Base-by-base conservation (phyloP, 2,329 filamentous ascomycete species). In the Escovopsis weberi region DNA sequence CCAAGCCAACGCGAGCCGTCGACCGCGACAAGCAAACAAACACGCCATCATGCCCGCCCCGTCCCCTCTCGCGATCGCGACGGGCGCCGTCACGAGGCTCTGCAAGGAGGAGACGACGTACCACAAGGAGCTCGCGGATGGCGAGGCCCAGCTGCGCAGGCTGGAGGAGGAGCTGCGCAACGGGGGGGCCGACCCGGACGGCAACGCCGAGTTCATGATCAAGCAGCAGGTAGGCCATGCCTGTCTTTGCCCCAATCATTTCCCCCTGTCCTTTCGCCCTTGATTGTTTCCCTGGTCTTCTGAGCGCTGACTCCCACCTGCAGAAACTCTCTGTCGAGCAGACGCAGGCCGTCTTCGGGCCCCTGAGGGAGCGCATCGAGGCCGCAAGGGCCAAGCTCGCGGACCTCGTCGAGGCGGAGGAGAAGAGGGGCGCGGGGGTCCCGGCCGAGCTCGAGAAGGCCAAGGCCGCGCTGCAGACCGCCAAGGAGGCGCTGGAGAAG, bases 71-170 rank as follows among this genome's bases (percentile, higher is more conserved):
- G 64, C 76, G 54, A 91, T 95, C 57, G 79, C 82, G 37, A 91
- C 85, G 23, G 76, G 80, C 47, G 78, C 85, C 18, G 77, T 96
- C 51, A 70, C 75, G 53, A 85, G 91, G 45, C 75, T 96, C 39
- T 76, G 94, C 51, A 95, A 94, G 63, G 91, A 98, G 63, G 85
- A 95, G 62, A 69, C 74, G 34, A 89, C 81, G 54, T 96, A 98
- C 66, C 82, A 88, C 69, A 82, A 82, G 58, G 91, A 98, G 62
- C 73, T 88, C 18, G 68, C 74, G 49, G 70, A 80, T 50, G 88
- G 96, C 59, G 72, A 84, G 53, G 72, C 74, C 47, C 76, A 82
- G 44, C 74, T 93, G 49, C 66, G 74, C 59, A 76, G 78, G 58
- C 70, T 94, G 15, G 71, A 80, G 59, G 67, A 70, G 37, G 77